Percentiles rank a stretch among this genome's conserved stretches.
These are phyloP conservation scores for Candida odintsovae DNA, from an alignment of 805 yeast genomes.

Conservation along the genomic window DNA sequence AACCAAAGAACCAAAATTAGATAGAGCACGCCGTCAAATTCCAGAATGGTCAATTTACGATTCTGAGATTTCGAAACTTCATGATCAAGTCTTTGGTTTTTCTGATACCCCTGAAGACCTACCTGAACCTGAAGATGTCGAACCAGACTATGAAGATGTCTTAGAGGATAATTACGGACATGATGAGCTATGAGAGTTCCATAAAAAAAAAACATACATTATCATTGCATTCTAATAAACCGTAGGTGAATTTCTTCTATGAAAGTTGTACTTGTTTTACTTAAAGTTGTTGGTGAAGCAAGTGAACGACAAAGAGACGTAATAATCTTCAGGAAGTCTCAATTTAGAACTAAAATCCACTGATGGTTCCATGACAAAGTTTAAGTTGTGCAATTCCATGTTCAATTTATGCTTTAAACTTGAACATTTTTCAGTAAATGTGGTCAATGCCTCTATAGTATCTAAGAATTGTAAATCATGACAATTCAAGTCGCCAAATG, in stretches of 20 bases:
- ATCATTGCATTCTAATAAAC: background rate
- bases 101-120: background rate
- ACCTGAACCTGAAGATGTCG: background rate
- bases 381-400: background rate
- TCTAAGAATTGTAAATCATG: background rate
- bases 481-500: background rate
- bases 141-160: background rate
- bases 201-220: background rate
- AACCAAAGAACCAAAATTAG: constrained; percentile 74
- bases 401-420: background rate
- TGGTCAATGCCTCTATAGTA: background rate
- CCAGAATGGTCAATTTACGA: constrained; percentile 77
- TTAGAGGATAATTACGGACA: background rate
- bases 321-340: background rate
- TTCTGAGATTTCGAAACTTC: constrained; percentile 37
- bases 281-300: background rate
- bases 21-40: constrained; percentile 65
- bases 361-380: background rate
- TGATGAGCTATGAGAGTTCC: background rate
- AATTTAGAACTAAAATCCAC: background rate
- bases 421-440: background rate
- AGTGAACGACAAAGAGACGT: background rate
- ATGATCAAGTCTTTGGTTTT: constrained; percentile 11
- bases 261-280: background rate
- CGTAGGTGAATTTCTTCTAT: background rate